Percentiles rank a stretch among this genome's conserved stretches.
phyloP scores from a whole-genome alignment of 2,329 filamentous ascomycete species.

The Pezicula radicicola region DNA sequence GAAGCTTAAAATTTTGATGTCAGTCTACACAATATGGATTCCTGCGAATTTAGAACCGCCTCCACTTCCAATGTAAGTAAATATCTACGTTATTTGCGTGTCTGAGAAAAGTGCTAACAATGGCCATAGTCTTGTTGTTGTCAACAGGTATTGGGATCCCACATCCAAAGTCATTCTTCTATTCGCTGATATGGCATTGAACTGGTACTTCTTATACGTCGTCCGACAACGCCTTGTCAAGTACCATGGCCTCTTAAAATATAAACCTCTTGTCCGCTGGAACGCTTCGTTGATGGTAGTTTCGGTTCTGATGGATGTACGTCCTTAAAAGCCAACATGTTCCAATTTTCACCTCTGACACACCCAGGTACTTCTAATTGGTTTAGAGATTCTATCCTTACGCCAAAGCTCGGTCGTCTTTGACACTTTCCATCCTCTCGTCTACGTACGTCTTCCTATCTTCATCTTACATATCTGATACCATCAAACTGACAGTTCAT shows the following conservation, averaged over 20 bases:
- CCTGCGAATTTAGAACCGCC: slow-evolving; percentile 35
- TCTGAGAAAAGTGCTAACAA: background rate
- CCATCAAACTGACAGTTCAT: background rate
- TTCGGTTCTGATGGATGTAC: slow-evolving; percentile 36
- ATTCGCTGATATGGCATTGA: slow-evolving; percentile 45
- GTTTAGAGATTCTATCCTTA: background rate
- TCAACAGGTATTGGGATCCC: slow-evolving; percentile 40
- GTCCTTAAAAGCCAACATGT: background rate
- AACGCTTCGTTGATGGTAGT: slow-evolving; percentile 36
- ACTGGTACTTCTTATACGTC: slow-evolving; percentile 46
- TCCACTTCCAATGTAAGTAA: slow-evolving; percentile 8
- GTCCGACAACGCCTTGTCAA: slow-evolving; percentile 33
- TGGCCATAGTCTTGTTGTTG: background rate
- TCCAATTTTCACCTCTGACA: background rate
- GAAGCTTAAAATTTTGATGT: background rate
- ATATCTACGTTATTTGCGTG: too few relatives aligned
- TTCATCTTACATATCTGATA: background rate
- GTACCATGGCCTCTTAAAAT: slow-evolving; percentile 34
- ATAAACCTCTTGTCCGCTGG: slow-evolving; percentile 33
- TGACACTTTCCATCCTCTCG: slow-evolving; percentile 36
- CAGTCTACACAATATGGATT: slow-evolving; percentile 50
- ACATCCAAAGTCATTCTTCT: slow-evolving; percentile 47
- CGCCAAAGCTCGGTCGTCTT: slow-evolving; percentile 28
- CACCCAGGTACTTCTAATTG: background rate
- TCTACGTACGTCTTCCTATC: slow-evolving; percentile 20